Percentiles rank a stretch among this genome's conserved stretches.
These are phyloP conservation scores for Clavispora carvajalis DNA, from an alignment of 805 yeast genomes.

Conservation along the genomic window DNA sequence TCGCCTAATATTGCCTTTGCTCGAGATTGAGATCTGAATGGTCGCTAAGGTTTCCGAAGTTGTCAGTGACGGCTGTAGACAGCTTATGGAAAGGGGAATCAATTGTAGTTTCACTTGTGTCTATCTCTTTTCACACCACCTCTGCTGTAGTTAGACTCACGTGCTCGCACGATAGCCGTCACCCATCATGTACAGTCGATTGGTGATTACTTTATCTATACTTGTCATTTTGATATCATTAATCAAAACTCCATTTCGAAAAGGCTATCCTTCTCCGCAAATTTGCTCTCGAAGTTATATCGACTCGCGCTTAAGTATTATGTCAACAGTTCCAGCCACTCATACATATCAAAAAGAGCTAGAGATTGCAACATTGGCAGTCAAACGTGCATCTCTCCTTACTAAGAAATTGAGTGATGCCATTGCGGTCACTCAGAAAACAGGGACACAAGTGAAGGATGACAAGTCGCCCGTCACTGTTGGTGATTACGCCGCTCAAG, in stretches of 20 bases:
- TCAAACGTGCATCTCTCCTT: conserved; percentile 75
- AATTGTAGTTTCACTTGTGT: no score
- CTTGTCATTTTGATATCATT: conserved; percentile 1
- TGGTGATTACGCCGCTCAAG: conserved; percentile 96
- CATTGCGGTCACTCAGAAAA: conserved; percentile 38
- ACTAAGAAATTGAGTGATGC: conserved; percentile 63
- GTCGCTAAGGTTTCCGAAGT: no score
- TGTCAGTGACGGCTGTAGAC: no score
- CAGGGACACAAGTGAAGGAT: conserved; percentile 66
- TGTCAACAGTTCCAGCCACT: conserved; percentile 3
- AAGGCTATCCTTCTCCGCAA: conserved; percentile 1
- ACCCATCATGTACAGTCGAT: background rate
- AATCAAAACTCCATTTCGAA: conserved; percentile 4
- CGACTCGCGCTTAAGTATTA: background rate
- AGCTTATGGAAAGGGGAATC: no score
- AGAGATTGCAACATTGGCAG: conserved; percentile 81
- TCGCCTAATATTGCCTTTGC: no score
- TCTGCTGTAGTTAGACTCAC: conserved; percentile 2
- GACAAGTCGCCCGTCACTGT: conserved; percentile 94
- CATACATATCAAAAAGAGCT: conserved; percentile 59
- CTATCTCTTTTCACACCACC: no score
- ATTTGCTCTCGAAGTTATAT: background rate
- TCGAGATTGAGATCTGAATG: no score
- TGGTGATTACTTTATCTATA: background rate
- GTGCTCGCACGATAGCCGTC: conserved; percentile 12